Evolutionary conservation across 805 yeast species (phyloP), one percentile per base, ranked within the genome.

Genomic region (Spathaspora girioi): DNA sequence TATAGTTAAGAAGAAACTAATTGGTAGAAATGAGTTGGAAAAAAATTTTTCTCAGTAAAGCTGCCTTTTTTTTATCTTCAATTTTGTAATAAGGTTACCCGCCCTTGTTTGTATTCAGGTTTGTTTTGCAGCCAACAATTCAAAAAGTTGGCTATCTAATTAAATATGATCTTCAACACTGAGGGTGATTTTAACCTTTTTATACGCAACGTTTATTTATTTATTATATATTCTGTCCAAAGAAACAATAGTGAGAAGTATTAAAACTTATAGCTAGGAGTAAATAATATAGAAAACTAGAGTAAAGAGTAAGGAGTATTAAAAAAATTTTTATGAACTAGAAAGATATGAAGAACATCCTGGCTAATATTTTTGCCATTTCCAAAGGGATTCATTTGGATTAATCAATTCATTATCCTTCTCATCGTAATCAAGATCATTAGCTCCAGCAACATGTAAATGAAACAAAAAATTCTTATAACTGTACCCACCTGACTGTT

Each of bases 381-480:
- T 70, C 76, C 76, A 72, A 48, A 66, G 55, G 4, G 64, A 55
- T 59, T 70, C 68, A n/a, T 60, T 60, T 3, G 76, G 76, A 61
- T 72, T 71, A 38, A 72, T 63, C 31, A 70, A 54, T 55, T 72
- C 76, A 31, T 62, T 62, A 40, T 68, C 68, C 46, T 55, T n/a
- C 17, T 31, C 41, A 35, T 31, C 19, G 11, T 17, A 9, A 5
- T 20, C 9, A 29, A 17, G 38, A 9, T 11, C 23, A 12, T 7
- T 7, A 45, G 47, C 38, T 20, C 38, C 46, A 8, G 47, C 42
- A 11, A 38, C 52, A 38, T 54, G 54, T 17, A 80, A 64, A 59
- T 75, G 77, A 53, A 56, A 66, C 5, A 69, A 46, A 62, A 79
- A 75, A 49, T 71, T 71, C 27, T 46, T 45, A 15, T 6, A 15